Conservation (phyloP, 352 stramenopile genomes). For the Globisporangium heterothallicum region DNA sequence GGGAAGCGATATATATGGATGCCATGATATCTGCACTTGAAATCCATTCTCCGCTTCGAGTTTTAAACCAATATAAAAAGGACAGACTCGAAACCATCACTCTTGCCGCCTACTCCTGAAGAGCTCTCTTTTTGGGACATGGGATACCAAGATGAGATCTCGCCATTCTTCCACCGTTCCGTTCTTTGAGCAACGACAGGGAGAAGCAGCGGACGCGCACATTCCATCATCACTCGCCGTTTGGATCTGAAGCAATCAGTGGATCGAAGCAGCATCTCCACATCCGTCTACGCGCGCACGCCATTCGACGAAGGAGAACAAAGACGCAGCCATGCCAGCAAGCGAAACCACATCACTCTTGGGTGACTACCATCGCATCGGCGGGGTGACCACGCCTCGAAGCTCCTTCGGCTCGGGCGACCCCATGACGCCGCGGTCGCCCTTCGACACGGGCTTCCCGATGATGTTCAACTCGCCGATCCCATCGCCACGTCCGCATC, state of each 20-base stretch:
- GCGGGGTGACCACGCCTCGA: slow-evolving; percentile 3
- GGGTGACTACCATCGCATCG: slow-evolving; percentile 15
- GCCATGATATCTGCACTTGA: too few relatives aligned
- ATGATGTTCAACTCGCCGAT: slow-evolving; percentile 56
- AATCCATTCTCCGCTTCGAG: too few relatives aligned
- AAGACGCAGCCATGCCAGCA: neutral
- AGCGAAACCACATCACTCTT: slow-evolving; percentile 14
- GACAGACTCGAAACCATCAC: too few relatives aligned
- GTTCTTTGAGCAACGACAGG: neutral
- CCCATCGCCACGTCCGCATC: slow-evolving; percentile 47
- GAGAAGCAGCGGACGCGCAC: too few relatives aligned
- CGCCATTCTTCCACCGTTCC: neutral
- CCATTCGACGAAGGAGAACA: neutral
- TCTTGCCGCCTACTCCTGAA: too few relatives aligned
- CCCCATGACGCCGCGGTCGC: slow-evolving; percentile 34
- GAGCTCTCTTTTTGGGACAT: too few relatives aligned
- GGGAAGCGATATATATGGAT: too few relatives aligned
- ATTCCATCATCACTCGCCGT: neutral
- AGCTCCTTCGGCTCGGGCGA: slow-evolving; percentile 10
- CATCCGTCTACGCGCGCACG: neutral
- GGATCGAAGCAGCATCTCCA: too few relatives aligned
- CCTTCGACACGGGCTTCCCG: slow-evolving; percentile 69
- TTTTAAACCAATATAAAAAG: too few relatives aligned
- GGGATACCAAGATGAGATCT: too few relatives aligned
- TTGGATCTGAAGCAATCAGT: neutral